Evolutionary conservation across 495 filamentous ascomycete species (phyloP).

Genomic region (Lichina pygmaea): DNA sequence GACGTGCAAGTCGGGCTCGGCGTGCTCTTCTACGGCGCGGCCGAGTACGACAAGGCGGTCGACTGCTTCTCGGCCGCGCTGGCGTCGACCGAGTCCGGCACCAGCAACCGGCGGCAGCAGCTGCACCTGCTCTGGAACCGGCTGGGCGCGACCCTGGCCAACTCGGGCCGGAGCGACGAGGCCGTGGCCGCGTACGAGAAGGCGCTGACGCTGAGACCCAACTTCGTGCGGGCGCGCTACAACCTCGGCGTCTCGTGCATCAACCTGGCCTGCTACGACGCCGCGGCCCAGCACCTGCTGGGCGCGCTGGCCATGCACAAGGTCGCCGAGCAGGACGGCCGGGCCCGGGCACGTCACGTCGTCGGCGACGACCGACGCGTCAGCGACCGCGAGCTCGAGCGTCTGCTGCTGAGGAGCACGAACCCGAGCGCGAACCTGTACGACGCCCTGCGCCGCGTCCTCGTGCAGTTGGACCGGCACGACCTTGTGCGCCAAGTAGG

Average conservation of each 20-base stretch:
- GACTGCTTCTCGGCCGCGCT: slow-evolving; percentile 91
- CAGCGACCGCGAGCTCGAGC: slow-evolving; percentile 42
- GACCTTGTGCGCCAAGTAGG: slow-evolving; percentile 73
- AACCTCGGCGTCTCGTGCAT: slow-evolving; percentile 93
- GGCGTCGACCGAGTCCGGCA: slow-evolving; percentile 51
- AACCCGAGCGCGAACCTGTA: slow-evolving; percentile 93
- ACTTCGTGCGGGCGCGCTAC: slow-evolving; percentile 91
- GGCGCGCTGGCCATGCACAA: slow-evolving; percentile 93
- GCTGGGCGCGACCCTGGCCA: slow-evolving; percentile 85
- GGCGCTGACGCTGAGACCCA: slow-evolving; percentile 63
- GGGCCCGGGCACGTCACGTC: slow-evolving; percentile 63
- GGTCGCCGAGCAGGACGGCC: slow-evolving; percentile 61
- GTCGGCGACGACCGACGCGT: slow-evolving; percentile 24
- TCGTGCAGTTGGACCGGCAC: slow-evolving; percentile 72
- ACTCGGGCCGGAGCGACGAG: slow-evolving; percentile 76
- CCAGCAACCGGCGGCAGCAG: slow-evolving; percentile 44
- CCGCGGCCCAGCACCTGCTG: slow-evolving; percentile 85
- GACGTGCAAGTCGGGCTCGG: slow-evolving; percentile 95
- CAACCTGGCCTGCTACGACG: slow-evolving; percentile 82
- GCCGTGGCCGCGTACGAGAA: slow-evolving; percentile 91
- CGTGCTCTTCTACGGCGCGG: slow-evolving; percentile 90
- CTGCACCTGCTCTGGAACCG: slow-evolving; percentile 94
- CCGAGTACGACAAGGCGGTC: slow-evolving; percentile 94
- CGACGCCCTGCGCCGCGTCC: slow-evolving; percentile 77
- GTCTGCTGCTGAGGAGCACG: slow-evolving; percentile 43